phyloP scores from a whole-genome alignment of 352 stramenopile genomes.

The Pseudoperonospora humuli region DNA sequence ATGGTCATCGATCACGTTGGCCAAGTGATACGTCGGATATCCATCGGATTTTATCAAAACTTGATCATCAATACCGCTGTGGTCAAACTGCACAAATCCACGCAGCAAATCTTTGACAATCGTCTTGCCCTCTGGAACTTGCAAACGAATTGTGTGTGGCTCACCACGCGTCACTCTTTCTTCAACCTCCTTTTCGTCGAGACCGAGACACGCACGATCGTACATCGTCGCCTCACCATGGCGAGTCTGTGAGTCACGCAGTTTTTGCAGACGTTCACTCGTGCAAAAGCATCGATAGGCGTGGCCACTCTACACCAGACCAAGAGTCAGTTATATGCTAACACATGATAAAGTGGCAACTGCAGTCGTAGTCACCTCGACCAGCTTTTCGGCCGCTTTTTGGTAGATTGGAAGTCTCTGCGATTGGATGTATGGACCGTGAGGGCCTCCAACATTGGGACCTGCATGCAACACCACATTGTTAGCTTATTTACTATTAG shows the following conservation, averaged over 20 bases:
- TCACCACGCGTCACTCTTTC: conserved; percentile 82
- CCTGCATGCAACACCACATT: conserved; percentile 30
- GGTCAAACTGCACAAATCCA: conserved; percentile 89
- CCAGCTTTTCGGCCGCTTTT: conserved; percentile 81
- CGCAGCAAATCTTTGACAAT: conserved; percentile 95
- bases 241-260: conserved; percentile 85
- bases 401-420: conserved; percentile 93
- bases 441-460: conserved; percentile 82
- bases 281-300: conserved; percentile 97
- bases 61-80: conserved; percentile 86
- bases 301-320: conserved; percentile 58
- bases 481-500: not conserved
- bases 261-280: conserved; percentile 89
- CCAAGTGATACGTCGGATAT: conserved; percentile 90
- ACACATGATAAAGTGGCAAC: not conserved
- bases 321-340: not conserved
- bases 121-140: conserved; percentile 88
- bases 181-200: conserved; percentile 84
- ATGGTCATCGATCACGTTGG: conserved; percentile 95
- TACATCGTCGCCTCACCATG: conserved; percentile 94
- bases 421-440: conserved; percentile 96
- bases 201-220: conserved; percentile 93
- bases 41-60: conserved; percentile 92
- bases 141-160: conserved; percentile 91
- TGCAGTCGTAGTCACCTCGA: conserved; percentile 44